These are phyloP conservation scores for Strombidium stylifer DNA, from an alignment of 73 alveolate species.

Conservation along the genomic window DNA sequence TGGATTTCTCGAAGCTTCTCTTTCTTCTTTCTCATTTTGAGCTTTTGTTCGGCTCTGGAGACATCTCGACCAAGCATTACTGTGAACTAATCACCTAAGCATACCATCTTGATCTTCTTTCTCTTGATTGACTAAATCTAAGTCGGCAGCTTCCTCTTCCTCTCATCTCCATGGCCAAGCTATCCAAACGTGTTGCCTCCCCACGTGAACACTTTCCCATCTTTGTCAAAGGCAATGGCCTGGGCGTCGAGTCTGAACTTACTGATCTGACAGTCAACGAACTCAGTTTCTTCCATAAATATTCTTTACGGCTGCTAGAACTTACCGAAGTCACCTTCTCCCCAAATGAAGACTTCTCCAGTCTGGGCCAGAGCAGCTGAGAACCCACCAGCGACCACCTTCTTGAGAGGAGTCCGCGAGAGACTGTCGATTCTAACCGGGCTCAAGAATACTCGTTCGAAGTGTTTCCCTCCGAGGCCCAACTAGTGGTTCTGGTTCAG, in stretches of 20 bases:
- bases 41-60: too few species aligned
- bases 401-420: background rate
- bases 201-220: conserved; percentile 47
- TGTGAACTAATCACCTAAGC: too few species aligned
- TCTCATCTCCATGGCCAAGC: conserved; percentile 65
- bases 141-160: too few species aligned
- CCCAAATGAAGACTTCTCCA: conserved; percentile 60
- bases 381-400: conserved; percentile 1
- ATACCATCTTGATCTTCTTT: too few species aligned
- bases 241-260: too few species aligned
- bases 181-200: conserved; percentile 47
- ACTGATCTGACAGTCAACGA: too few species aligned
- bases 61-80: too few species aligned
- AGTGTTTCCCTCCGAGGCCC: conserved; percentile 11
- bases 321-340: conserved; percentile 30
- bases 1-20: too few species aligned
- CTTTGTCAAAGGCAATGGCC: conserved; percentile 8
- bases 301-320: conserved; percentile 18
- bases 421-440: background rate
- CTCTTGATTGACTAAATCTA: too few species aligned
- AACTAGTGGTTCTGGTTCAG: conserved; percentile 12
- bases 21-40: too few species aligned
- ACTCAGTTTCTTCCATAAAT: background rate
- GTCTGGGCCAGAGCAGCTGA: conserved; percentile 18
- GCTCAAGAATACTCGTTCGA: background rate